Percentiles rank a stretch among this genome's conserved stretches.
Evolutionary conservation across 371 early-diverging fungal genomes (phyloP).

Genomic region (Chytridiales sp.): DNA sequence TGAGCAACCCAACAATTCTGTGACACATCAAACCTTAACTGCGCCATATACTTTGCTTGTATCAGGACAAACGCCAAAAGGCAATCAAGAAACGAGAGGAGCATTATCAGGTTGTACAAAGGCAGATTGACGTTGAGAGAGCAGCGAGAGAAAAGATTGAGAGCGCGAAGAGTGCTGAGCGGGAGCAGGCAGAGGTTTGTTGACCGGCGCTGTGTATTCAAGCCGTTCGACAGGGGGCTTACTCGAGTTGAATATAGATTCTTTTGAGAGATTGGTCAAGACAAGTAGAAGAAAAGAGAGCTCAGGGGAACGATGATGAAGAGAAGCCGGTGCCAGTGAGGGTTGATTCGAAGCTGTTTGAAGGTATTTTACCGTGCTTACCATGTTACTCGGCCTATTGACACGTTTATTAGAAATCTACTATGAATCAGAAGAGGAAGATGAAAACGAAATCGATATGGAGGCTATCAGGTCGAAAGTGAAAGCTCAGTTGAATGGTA

Average conservation of each 20-base stretch:
- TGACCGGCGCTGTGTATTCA: neutral
- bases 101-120: slow-evolving; percentile 35
- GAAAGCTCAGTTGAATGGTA: slow-evolving; percentile 29
- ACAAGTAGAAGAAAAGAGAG: neutral
- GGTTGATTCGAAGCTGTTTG: no score
- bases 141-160: slow-evolving; percentile 35
- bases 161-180: slow-evolving; percentile 30
- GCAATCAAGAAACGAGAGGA: slow-evolving; percentile 32
- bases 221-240: neutral
- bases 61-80: slow-evolving; percentile 25
- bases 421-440: no score
- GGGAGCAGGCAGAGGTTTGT: slow-evolving; percentile 24
- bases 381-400: no score
- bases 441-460: slow-evolving; percentile 42
- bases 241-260: neutral
- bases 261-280: neutral
- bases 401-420: no score
- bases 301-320: slow-evolving; percentile 15
- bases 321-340: no score
- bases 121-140: slow-evolving; percentile 48
- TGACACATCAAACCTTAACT: no score
- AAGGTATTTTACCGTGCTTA: no score
- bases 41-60: slow-evolving; percentile 1
- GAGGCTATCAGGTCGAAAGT: slow-evolving; percentile 38
- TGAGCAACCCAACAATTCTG: no score